These are phyloP conservation scores for Scheffersomyces lignosus DNA, from an alignment of 805 yeast genomes.

Conservation along the genomic window DNA sequence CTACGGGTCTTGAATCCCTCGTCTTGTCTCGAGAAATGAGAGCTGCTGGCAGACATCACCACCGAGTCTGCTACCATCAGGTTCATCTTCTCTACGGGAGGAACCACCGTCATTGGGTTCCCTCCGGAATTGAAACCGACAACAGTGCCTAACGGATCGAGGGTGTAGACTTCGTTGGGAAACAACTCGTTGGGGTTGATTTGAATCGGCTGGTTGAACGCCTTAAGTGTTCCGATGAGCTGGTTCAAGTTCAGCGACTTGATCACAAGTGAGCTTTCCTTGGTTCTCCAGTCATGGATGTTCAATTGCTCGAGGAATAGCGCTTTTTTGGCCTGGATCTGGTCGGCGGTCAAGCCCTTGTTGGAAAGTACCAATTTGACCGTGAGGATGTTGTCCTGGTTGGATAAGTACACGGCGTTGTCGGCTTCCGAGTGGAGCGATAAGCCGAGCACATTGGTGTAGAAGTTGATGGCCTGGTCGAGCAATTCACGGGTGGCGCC, in stretches of 20 bases:
- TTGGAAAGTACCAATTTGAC: slow-evolving; percentile 18
- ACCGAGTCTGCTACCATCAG: slow-evolving; percentile 13
- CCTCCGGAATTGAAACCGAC: slow-evolving; percentile 72
- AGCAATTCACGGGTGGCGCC: slow-evolving; percentile 51
- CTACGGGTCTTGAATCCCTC: slow-evolving; percentile 25
- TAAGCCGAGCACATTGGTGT: slow-evolving; percentile 40
- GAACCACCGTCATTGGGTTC: slow-evolving; percentile 56
- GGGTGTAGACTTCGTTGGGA: slow-evolving; percentile 72
- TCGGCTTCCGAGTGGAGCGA: slow-evolving; percentile 19
- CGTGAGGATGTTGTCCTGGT: slow-evolving; percentile 19
- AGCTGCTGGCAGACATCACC: slow-evolving; percentile 18
- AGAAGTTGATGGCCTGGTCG: slow-evolving; percentile 54
- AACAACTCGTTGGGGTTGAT: slow-evolving; percentile 68
- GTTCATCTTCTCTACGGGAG: slow-evolving; percentile 38
- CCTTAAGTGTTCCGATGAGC: slow-evolving; percentile 34
- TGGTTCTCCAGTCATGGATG: slow-evolving; percentile 51
- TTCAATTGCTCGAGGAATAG: slow-evolving; percentile 15
- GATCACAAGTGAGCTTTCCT: slow-evolving; percentile 46
- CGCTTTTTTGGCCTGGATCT: slow-evolving; percentile 15
- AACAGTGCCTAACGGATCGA: slow-evolving; percentile 83
- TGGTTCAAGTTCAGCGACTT: slow-evolving; percentile 41
- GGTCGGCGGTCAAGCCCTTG: slow-evolving; percentile 15
- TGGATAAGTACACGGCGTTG: slow-evolving; percentile 19
- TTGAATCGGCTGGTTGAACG: slow-evolving; percentile 43
- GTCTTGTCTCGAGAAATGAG: slow-evolving; percentile 17